Conservation (phyloP, 805 yeast genomes). For the Metschnikowia lochheadii region DNA sequence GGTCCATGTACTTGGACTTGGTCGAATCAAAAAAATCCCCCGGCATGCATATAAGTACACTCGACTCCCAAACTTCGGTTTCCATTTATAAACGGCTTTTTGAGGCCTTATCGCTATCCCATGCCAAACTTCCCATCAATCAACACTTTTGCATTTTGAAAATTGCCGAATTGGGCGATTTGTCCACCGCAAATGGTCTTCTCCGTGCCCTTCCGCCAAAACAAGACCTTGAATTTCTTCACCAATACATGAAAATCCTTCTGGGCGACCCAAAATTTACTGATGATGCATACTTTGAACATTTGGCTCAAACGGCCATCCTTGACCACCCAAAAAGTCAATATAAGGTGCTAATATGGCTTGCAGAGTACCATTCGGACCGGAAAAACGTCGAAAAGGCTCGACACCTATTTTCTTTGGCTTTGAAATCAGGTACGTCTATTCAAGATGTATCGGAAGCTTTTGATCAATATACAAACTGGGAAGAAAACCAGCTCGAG, state of each 20-base stretch:
- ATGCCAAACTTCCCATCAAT: background rate
- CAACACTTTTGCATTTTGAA: constrained; percentile 18
- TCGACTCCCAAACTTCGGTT: background rate
- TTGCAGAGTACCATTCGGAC: constrained; percentile 48
- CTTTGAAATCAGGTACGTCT: constrained; percentile 44
- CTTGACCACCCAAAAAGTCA: constrained; percentile 55
- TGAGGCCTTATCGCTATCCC: constrained; percentile 7
- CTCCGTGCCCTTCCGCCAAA: constrained; percentile 18
- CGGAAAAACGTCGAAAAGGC: constrained; percentile 25
- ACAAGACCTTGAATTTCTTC: constrained; percentile 2
- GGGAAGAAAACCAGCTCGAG: constrained; percentile 45
- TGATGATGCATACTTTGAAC: constrained; percentile 6
- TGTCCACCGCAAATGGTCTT: constrained; percentile 22
- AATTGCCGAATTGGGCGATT: constrained; percentile 29
- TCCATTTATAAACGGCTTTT: constrained; percentile 33
- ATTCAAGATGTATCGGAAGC: constrained; percentile 59
- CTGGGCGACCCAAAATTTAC: background rate
- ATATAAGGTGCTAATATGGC: constrained; percentile 43
- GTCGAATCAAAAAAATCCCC: constrained; percentile 31
- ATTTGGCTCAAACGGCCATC: constrained; percentile 11
- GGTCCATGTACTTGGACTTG: constrained; percentile 51
- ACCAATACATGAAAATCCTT: constrained; percentile 7
- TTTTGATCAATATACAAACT: constrained; percentile 58
- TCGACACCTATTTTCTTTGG: constrained; percentile 42
- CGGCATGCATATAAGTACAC: too few relatives aligned